These are phyloP conservation scores for Rubroshorea leprosula DNA, from an alignment of 345 rosid species.

Conservation along the genomic window DNA sequence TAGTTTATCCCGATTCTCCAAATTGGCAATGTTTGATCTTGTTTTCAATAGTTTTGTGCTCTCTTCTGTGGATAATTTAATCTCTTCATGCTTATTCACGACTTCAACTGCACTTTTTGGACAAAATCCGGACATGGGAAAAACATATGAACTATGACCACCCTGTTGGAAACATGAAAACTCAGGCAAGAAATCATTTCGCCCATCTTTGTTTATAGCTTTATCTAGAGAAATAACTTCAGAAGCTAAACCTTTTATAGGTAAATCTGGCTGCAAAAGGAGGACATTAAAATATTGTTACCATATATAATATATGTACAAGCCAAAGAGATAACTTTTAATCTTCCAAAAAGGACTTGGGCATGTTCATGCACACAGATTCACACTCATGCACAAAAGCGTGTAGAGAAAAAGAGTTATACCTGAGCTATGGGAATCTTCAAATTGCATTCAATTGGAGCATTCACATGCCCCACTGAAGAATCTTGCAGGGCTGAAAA, in stretches of 20 bases:
- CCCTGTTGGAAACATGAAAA: constrained; percentile 28
- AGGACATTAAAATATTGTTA: constrained; percentile 17
- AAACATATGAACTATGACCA: constrained; percentile 21
- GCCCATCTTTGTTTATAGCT: constrained; percentile 28
- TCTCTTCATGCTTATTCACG: constrained; percentile 32
- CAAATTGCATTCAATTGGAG: constrained; percentile 33
- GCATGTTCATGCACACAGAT: not conserved
- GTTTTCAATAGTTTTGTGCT: constrained; percentile 25
- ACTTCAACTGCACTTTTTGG: constrained; percentile 28
- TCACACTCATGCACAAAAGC: not conserved
- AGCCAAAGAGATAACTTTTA: constrained; percentile 2
- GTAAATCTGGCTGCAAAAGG: constrained; percentile 46
- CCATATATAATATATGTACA: constrained; percentile 12
- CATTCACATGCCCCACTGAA: constrained; percentile 34
- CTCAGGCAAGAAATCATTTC: constrained; percentile 25
- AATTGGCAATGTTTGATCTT: constrained; percentile 21
- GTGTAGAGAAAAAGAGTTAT: constrained; percentile 21
- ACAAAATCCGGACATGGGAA: constrained; percentile 27
- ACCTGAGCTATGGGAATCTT: constrained; percentile 47
- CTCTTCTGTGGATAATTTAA: constrained; percentile 27
- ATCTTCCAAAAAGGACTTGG: not conserved
- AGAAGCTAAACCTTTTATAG: constrained; percentile 30
- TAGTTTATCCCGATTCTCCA: constrained; percentile 36
- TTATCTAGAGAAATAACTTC: constrained; percentile 39
- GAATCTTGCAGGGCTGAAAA: constrained; percentile 56